These are phyloP conservation scores for Pichia sorboxylosa DNA, from an alignment of 1,139 yeast genomes.

Conservation along the genomic window DNA sequence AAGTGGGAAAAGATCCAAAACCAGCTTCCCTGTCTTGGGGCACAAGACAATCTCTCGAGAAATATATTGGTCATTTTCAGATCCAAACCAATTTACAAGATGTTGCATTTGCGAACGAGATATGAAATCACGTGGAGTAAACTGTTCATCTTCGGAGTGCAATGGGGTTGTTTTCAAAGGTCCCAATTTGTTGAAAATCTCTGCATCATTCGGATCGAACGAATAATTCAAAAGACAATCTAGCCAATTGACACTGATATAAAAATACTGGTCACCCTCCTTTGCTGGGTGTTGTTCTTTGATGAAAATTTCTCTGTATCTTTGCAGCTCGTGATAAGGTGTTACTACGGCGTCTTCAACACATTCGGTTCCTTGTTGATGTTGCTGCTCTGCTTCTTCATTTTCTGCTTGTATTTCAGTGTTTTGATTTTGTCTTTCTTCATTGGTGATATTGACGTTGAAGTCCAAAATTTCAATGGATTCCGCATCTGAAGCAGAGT, in stretches of 20 bases:
- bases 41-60: slow-evolving; percentile 28
- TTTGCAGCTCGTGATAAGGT: slow-evolving; percentile 1
- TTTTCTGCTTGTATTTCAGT: background rate
- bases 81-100: slow-evolving; percentile 45
- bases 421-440: too few species aligned
- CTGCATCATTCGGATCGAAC: slow-evolving; percentile 1
- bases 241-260: slow-evolving; percentile 8
- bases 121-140: slow-evolving; percentile 1
- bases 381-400: background rate
- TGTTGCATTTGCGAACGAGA: slow-evolving; percentile 24
- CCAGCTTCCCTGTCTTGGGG: slow-evolving; percentile 23
- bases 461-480: too few species aligned
- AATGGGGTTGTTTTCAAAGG: slow-evolving; percentile 1
- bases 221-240: slow-evolving; percentile 1
- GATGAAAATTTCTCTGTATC: too few species aligned
- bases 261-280: slow-evolving; percentile 3
- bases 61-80: slow-evolving; percentile 33
- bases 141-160: background rate
- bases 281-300: too few species aligned
- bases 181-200: background rate
- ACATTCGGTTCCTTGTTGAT: background rate
- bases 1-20: slow-evolving; percentile 45
- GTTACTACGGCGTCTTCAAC: background rate
- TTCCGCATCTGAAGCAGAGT: too few species aligned
- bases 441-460: too few species aligned